Evolutionary conservation across 345 rosid genomes (phyloP).

Genomic region (Acer campestre): DNA sequence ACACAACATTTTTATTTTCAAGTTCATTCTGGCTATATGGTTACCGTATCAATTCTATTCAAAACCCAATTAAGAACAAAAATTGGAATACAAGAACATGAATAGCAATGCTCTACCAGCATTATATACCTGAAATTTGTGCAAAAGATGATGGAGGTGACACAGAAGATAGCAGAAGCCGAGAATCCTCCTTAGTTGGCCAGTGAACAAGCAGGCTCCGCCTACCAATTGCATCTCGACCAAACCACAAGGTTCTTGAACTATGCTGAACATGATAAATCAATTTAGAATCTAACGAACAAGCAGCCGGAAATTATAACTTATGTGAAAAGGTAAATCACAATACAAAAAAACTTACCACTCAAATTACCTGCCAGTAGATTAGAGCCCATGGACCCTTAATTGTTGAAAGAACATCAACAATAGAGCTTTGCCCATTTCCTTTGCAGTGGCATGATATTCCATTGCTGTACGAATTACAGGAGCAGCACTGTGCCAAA

Average conservation of each 20-base stretch:
- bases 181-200: conserved; percentile 68
- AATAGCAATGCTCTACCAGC: conserved; percentile 17
- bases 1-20: neutral
- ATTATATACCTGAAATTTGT: conserved; percentile 49
- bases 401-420: conserved; percentile 67
- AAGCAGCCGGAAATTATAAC: neutral
- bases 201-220: conserved; percentile 95
- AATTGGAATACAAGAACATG: neutral
- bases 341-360: conserved; percentile 32
- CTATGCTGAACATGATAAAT: conserved; percentile 45
- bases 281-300: conserved; percentile 8
- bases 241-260: conserved; percentile 88
- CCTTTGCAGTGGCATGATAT: conserved; percentile 26
- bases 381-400: conserved; percentile 89
- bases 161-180: conserved; percentile 69
- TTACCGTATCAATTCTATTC: neutral
- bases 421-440: conserved; percentile 38
- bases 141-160: conserved; percentile 50
- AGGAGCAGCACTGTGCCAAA: conserved; percentile 48
- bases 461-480: conserved; percentile 26
- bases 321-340: neutral
- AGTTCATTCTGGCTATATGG: neutral
- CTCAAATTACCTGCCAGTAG: conserved; percentile 80
- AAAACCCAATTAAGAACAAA: neutral
- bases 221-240: conserved; percentile 86